These are phyloP conservation scores for Paragyromitra xinjiangensis DNA, from an alignment of 495 filamentous ascomycete genomes.

Conservation along the genomic window DNA sequence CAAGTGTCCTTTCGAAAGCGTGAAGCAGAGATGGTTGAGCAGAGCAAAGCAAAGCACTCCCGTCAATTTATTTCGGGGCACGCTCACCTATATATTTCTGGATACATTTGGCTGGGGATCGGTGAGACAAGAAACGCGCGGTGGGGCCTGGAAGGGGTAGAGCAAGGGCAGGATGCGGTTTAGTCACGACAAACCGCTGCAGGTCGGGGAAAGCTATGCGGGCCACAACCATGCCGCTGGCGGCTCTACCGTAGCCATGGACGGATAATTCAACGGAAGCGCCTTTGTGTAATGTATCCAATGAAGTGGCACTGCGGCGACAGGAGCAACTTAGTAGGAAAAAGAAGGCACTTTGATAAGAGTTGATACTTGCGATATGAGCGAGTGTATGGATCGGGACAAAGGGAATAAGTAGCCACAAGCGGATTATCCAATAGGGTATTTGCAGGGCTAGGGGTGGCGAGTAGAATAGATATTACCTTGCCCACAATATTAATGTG, in stretches of 20 bases:
- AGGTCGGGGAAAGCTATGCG: constrained; percentile 43
- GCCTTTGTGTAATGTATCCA: constrained; percentile 15
- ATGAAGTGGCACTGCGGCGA: background rate
- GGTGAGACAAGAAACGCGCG: constrained; percentile 54
- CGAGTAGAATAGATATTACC: background rate
- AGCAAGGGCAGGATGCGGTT: constrained; percentile 48
- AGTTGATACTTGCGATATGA: background rate
- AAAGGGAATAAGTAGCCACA: constrained; percentile 4
- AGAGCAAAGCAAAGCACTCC: constrained; percentile 35
- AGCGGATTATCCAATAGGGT: background rate
- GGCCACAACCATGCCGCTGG: constrained; percentile 41
- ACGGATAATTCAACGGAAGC: constrained; percentile 29
- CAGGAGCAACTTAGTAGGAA: constrained; percentile 9
- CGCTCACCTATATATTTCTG: constrained; percentile 53
- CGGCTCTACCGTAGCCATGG: constrained; percentile 44
- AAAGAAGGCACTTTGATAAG: constrained; percentile 29
- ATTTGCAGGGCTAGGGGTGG: constrained; percentile 4
- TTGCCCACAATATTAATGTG: background rate
- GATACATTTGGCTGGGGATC: constrained; percentile 48
- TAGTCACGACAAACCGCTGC: constrained; percentile 45
- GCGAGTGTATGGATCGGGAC: background rate
- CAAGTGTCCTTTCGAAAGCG: constrained; percentile 19
- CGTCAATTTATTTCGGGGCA: constrained; percentile 50
- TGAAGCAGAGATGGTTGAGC: constrained; percentile 44
- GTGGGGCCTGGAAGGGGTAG: constrained; percentile 47